Base-by-base conservation (phyloP, 805 yeast species). In the Yarrowia sp. region DNA sequence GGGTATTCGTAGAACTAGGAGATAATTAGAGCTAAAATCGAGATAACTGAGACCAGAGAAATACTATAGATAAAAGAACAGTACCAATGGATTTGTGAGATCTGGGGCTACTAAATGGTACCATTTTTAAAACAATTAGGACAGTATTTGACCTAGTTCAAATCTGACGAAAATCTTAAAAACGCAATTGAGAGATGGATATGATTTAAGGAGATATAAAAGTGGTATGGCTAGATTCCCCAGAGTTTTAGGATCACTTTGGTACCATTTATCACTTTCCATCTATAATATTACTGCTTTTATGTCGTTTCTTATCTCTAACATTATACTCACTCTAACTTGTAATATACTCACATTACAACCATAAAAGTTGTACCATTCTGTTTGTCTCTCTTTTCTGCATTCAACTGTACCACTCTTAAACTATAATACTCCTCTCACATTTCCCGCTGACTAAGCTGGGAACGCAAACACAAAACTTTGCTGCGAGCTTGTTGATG, bases 401-500 rank as follows among this genome's bases (percentile, higher is more conserved):
- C n/a, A n/a, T 21, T 8, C 17, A 43, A 12, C 16, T 0, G 12
- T 26, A 44, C 33, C 16, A 26, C 10, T n/a, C 6, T 16, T 16
- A 44, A 9, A 9, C 35, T 26, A 17, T 14, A 5, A 17, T 4
- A 22, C 24, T 32, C 19, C 21, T 11, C 7, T 0, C 2, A 3
- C 26, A 17, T 14, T 0, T 19, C 11, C 11, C 16, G 51, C 51
- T 46, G 51, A 46, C 51, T 46, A 46, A 46, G 33, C 51, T 19
- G 54, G 52, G 52, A 46, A n/a, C n/a, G 52, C 49, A 44, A 44
- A 44, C 46, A 44, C 52, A 30, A 48, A 48, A 48, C 28, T 48
- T 48, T 48, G 54, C 54, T 46, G 48, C 48, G 16, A 6, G 28
- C 16, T 22, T 43, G 30, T 43, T 24, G 30, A 43, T 24, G n/a